phyloP scores from a whole-genome alignment of 2,329 filamentous ascomycete species.

The Aspergillus spinulosporus region DNA sequence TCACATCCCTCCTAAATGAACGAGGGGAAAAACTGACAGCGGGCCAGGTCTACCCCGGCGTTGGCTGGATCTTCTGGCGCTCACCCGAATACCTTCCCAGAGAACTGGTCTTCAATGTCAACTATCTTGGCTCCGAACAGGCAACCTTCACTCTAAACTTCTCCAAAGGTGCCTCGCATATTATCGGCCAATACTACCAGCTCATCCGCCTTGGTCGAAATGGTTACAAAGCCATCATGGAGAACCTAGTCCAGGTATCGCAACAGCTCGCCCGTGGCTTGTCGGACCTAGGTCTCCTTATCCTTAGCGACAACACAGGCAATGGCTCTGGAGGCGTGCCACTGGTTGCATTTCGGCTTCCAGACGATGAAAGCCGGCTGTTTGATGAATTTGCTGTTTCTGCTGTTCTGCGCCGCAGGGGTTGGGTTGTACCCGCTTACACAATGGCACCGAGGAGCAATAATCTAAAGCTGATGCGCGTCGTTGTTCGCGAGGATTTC shows the following conservation, averaged over 20 bases:
- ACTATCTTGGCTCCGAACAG: conserved; percentile 94
- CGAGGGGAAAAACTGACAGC: no score
- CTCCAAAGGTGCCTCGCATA: conserved; percentile 89
- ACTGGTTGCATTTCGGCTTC: conserved; percentile 83
- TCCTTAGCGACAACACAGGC: no score
- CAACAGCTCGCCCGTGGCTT: conserved; percentile 81
- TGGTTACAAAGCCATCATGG: conserved; percentile 91
- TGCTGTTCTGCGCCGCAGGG: conserved; percentile 79
- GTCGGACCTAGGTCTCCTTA: conserved; percentile 68
- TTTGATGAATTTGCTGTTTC: conserved; percentile 79
- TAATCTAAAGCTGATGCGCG: conserved; percentile 82
- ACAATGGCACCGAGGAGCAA: conserved; percentile 92
- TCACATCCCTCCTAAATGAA: no score
- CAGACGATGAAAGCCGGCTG: conserved; percentile 53
- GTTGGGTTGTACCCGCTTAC: conserved; percentile 94
- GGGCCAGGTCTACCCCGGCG: conserved; percentile 72
- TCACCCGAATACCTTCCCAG: conserved; percentile 78
- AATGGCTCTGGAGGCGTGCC: conserved; percentile 71
- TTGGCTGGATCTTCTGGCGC: conserved; percentile 93
- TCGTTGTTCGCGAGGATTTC: conserved; percentile 93
- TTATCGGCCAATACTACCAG: conserved; percentile 97
- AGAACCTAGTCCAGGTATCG: conserved; percentile 79
- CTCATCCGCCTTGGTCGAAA: conserved; percentile 91
- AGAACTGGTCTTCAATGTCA: conserved; percentile 98
- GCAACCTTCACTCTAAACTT: conserved; percentile 97